A percentile compares a stretch with the other conserved stretches of the same genome.
Conservation (phyloP, 1,284 basidiomycete species). For the Austroboletus niveus region DNA sequence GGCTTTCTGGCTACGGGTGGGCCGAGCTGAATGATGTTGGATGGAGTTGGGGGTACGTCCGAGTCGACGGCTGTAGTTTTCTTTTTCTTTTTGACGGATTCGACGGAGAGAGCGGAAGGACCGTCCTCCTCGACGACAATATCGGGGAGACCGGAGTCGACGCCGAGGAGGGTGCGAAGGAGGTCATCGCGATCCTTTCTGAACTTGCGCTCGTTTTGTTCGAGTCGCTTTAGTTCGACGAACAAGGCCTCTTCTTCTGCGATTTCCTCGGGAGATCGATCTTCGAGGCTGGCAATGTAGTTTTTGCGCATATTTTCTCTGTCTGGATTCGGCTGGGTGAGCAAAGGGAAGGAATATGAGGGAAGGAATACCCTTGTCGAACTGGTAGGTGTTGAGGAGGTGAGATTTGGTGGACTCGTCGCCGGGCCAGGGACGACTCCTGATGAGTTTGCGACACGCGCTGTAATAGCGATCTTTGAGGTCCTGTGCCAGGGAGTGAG, state of each 20-base stretch:
- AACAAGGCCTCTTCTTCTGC: slow-evolving; percentile 96
- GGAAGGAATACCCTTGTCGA: slow-evolving; percentile 70
- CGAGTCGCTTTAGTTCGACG: slow-evolving; percentile 90
- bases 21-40: slow-evolving; percentile 41
- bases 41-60: slow-evolving; percentile 58
- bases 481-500: slow-evolving; percentile 54
- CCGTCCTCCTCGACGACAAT: slow-evolving; percentile 65
- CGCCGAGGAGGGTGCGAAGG: slow-evolving; percentile 78
- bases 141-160: slow-evolving; percentile 81
- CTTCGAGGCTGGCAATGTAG: slow-evolving; percentile 84
- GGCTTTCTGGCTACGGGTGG: slow-evolving; percentile 46
- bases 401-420: slow-evolving; percentile 72
- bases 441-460: slow-evolving; percentile 85
- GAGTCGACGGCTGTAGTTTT: slow-evolving; percentile 41
- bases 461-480: slow-evolving; percentile 95
- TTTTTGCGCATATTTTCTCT: slow-evolving; percentile 89
- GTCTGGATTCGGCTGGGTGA: slow-evolving; percentile 43
- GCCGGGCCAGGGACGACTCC: slow-evolving; percentile 78
- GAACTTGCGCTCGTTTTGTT: slow-evolving; percentile 90
- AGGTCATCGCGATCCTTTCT: slow-evolving; percentile 90
- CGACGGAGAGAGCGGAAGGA: slow-evolving; percentile 41
- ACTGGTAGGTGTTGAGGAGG: slow-evolving; percentile 70
- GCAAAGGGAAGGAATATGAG: not conserved
- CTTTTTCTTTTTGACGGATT: slow-evolving; percentile 51
- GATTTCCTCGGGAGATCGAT: slow-evolving; percentile 84